phyloP scores from a whole-genome alignment of 2,329 filamentous ascomycete species.

The Phaeosphaeriaceae sp. region DNA sequence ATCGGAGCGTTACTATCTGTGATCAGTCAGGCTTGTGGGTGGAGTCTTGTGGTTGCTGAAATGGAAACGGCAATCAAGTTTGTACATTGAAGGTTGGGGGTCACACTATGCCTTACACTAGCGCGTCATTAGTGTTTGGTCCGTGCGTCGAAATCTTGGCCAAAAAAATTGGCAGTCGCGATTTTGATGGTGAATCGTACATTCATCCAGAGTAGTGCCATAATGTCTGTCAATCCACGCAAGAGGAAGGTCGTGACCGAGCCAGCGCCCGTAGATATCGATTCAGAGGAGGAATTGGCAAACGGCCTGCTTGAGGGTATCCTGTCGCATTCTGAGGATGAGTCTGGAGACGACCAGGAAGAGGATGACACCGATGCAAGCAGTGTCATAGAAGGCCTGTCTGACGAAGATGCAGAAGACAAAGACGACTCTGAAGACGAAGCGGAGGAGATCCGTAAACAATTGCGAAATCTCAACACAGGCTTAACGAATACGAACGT shows the following conservation, averaged over 20 bases:
- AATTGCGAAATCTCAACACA: conserved; percentile 52
- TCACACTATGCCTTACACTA: too few relatives aligned
- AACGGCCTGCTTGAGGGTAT: conserved; percentile 52
- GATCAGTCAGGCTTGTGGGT: conserved; percentile 1
- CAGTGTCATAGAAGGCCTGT: conserved; percentile 41
- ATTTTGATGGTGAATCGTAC: conserved; percentile 10
- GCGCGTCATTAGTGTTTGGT: conserved; percentile 17
- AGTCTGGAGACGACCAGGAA: conserved; percentile 36
- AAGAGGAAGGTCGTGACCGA: conserved; percentile 54
- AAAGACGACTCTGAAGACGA: conserved; percentile 37
- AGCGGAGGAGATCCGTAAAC: conserved; percentile 52
- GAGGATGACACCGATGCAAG: conserved; percentile 39
- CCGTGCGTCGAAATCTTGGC: conserved; percentile 35
- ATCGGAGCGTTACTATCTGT: conserved; percentile 31
- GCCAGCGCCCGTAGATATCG: conserved; percentile 37
- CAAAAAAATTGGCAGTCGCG: conserved; percentile 29
- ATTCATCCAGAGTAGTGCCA: conserved; percentile 6
- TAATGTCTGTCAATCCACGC: conserved; percentile 56
- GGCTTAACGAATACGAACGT: background rate
- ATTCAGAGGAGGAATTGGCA: conserved; percentile 44
- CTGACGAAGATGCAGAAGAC: conserved; percentile 40
- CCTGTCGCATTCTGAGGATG: conserved; percentile 51
- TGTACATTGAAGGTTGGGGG: conserved; percentile 1
- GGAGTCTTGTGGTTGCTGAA: background rate
- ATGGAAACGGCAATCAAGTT: background rate